These are phyloP conservation scores for Gnetum montanum DNA, from an alignment of 75 land plant genomes.

Conservation along the genomic window DNA sequence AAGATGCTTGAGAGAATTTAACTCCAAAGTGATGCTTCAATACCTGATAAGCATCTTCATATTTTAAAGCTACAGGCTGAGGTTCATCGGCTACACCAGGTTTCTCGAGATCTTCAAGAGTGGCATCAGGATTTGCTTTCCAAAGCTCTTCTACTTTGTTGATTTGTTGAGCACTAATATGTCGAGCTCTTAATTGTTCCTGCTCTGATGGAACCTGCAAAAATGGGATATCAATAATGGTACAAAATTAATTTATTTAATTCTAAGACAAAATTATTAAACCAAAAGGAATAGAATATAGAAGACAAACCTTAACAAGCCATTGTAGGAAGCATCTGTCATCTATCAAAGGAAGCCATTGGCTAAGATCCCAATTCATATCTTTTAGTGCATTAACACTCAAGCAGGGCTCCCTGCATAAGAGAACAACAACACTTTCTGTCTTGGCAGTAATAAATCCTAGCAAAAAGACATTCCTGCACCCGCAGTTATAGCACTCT, in stretches of 20 bases:
- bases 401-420: constrained; percentile 94
- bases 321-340: constrained; percentile 95
- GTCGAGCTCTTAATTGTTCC: constrained; percentile 95
- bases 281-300: not conserved
- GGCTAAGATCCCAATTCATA: constrained; percentile 98
- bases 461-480: constrained; percentile 93
- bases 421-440: constrained; percentile 94
- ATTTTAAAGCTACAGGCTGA: constrained; percentile 85
- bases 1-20: not conserved
- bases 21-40: not conserved
- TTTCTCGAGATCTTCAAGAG: constrained; percentile 97
- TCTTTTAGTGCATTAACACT: constrained; percentile 96
- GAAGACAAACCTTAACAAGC: constrained; percentile 82
- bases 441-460: constrained; percentile 97
- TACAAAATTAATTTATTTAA: not conserved
- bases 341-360: constrained; percentile 97
- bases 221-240: not conserved
- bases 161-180: constrained; percentile 98
- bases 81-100: constrained; percentile 99
- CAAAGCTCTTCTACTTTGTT: constrained; percentile 98
- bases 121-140: constrained; percentile 97
- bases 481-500: constrained; percentile 98
- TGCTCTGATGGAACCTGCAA: constrained; percentile 95
- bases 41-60: constrained; percentile 99
- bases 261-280: not conserved